Evolutionary conservation across 139 green algal species (phyloP).

Genomic region (Pleodorina starrii): DNA sequence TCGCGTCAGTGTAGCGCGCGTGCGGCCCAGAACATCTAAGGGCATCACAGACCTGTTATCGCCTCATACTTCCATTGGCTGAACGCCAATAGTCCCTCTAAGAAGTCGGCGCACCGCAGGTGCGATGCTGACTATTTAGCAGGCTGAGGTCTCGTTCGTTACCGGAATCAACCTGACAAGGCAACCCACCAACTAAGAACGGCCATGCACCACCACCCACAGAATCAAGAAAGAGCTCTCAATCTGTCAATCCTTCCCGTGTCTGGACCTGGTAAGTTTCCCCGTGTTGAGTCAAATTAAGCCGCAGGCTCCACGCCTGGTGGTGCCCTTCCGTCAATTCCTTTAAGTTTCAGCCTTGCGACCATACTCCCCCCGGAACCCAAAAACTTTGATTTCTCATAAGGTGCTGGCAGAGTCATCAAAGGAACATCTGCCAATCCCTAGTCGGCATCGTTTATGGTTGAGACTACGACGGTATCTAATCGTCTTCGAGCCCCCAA

Average conservation of each 20-base stretch:
- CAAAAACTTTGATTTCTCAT: slow-evolving; percentile 99
- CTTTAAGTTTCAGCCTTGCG: slow-evolving; percentile 95
- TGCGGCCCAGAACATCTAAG: slow-evolving; percentile 99
- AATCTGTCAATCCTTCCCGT: slow-evolving; percentile 97
- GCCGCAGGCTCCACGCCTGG: slow-evolving; percentile 94
- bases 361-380: slow-evolving; percentile 39
- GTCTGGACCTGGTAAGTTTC: slow-evolving; percentile 97
- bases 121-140: slow-evolving; percentile 93
- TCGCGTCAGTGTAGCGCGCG: slow-evolving; percentile 98
- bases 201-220: slow-evolving; percentile 83
- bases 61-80: slow-evolving; percentile 97
- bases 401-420: slow-evolving; percentile 98
- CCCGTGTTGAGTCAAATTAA: slow-evolving; percentile 98
- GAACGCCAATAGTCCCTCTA: slow-evolving; percentile 93
- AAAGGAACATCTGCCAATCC: slow-evolving; percentile 94
- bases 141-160: slow-evolving; percentile 98
- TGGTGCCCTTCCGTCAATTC: slow-evolving; percentile 97
- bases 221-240: slow-evolving; percentile 97
- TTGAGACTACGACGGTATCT: slow-evolving; percentile 99
- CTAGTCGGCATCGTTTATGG: slow-evolving; percentile 99
- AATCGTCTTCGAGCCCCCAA: slow-evolving; percentile 99
- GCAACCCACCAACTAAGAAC: slow-evolving; percentile 96
- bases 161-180: slow-evolving; percentile 97
- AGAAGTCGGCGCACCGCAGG: slow-evolving; percentile 88
- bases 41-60: slow-evolving; percentile 99